phyloP scores from a whole-genome alignment of 306 rosid species.

The Rosa lucieae region DNA sequence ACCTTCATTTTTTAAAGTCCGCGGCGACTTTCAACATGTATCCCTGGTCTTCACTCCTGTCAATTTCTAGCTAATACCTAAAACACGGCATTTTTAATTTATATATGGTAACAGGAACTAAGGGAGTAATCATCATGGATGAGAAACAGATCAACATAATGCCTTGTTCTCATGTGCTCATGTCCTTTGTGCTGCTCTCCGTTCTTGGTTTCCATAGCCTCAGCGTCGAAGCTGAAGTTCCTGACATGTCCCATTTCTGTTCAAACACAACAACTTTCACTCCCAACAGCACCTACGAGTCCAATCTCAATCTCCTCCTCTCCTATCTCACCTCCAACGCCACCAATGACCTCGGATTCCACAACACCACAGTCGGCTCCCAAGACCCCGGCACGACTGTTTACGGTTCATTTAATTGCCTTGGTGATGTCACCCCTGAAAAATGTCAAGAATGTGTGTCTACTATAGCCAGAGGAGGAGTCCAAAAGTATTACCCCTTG shows the following conservation, averaged over 20 bases:
- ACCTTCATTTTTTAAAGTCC: not conserved
- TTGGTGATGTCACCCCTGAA: conserved; percentile 20
- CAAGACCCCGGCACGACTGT: not conserved
- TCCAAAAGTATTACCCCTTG: not conserved
- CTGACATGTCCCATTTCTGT: not conserved
- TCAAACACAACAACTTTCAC: conserved; percentile 27
- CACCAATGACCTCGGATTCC: conserved; percentile 20
- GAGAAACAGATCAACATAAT: not conserved
- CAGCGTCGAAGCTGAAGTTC: not conserved
- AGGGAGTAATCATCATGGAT: not conserved
- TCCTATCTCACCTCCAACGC: conserved; percentile 47
- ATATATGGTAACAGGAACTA: not conserved
- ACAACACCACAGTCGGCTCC: conserved; percentile 9
- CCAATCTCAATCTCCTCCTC: conserved; percentile 41
- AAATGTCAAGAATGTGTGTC: conserved; percentile 20
- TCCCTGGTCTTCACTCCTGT: not conserved
- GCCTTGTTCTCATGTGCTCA: not conserved
- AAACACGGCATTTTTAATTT: not conserved
- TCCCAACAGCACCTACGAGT: conserved; percentile 38
- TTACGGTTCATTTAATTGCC: conserved; percentile 29
- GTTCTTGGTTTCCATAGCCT: not conserved
- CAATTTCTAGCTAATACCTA: not conserved
- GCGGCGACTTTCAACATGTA: not conserved
- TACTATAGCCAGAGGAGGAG: not conserved
- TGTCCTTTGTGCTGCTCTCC: not conserved